A percentile compares a stretch with the other conserved stretches of the same genome.
These are phyloP conservation scores for Kodamaea fungicola DNA, from an alignment of 1,139 yeast species.

Conservation along the genomic window DNA sequence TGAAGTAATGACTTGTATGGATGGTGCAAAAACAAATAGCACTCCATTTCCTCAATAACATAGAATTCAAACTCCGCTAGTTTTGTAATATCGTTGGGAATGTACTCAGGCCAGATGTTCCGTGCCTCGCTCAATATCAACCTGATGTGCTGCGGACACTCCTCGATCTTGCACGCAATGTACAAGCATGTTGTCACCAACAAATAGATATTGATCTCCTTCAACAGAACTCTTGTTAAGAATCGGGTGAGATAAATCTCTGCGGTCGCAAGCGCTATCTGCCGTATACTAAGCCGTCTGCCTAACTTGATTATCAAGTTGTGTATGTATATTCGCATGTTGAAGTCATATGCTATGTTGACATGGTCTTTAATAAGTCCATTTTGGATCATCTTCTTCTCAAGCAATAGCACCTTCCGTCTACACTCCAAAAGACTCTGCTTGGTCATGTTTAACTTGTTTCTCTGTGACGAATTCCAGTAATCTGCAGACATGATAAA, in stretches of 20 bases:
- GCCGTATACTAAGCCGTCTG: slow-evolving; percentile 70
- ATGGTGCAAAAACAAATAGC: slow-evolving; percentile 78
- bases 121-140: slow-evolving; percentile 81
- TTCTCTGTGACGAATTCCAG: slow-evolving; percentile 46
- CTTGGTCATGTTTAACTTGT: slow-evolving; percentile 42
- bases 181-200: slow-evolving; percentile 83
- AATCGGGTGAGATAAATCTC: slow-evolving; percentile 79
- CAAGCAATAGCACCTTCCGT: slow-evolving; percentile 35
- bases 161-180: slow-evolving; percentile 91
- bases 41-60: slow-evolving; percentile 82
- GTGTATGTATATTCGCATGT: slow-evolving; percentile 67
- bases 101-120: slow-evolving; percentile 90
- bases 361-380: slow-evolving; percentile 45
- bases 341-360: slow-evolving; percentile 51
- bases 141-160: slow-evolving; percentile 90
- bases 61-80: slow-evolving; percentile 97
- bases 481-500: slow-evolving; percentile 43
- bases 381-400: slow-evolving; percentile 45
- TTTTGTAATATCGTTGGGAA: slow-evolving; percentile 87
- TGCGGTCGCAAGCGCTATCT: slow-evolving; percentile 83
- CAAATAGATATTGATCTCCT: slow-evolving; percentile 79
- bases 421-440: slow-evolving; percentile 39
- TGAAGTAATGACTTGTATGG: slow-evolving; percentile 78
- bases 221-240: slow-evolving; percentile 64
- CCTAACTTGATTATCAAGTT: slow-evolving; percentile 73